Evolutionary conservation across 352 stramenopile species (phyloP), one percentile per base, ranked within the genome.

Genomic region (Saprolegnia diclina): DNA sequence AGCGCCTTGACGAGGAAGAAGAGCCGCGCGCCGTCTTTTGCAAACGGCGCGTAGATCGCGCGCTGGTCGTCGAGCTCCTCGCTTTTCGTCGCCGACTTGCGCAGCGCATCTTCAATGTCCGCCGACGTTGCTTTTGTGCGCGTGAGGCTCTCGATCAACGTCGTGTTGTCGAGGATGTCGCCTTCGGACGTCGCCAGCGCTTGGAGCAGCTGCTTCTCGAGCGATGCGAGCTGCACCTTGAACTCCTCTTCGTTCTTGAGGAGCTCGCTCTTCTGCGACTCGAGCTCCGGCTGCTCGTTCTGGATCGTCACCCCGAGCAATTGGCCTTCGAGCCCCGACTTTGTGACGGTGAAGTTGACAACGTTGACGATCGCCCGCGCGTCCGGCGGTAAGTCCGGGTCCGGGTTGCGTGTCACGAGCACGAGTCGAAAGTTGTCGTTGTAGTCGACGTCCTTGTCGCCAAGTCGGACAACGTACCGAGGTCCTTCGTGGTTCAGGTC

Each of bases 321-420:
- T 68, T 98, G 94, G 7, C 90, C 92, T 70, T 98, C 92, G 0
- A 98, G 74, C 0, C 94, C 93, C 9, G 78, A 96, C 53, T 92
- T 92, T 0, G 95, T 98, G 37, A 98, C 92, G 0, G 92, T 98
- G 66, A 98, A 98, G 77, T 98, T 98, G 55, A 98, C 84, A 0
- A 95, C 83, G 24, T 90, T 96, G 11, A 98, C 86, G 35, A 98
- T 88, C 18, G 91, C 88, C 0, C 85, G 75, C 0, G 90, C 90
- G 56, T 98, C 88, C 0, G 95, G 95, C 0, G 88, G 82, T 1
- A 98, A 76, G 4, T 87, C 78, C 5, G 91, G 93, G 5, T 85
- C 81, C 19, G 91, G 92, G 54, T 97, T 97, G 5, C 93, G 78
- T 13, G 95, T 98, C 29, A 97, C 87, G 9, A 98, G 67, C 48